Evolutionary conservation across 1,284 basidiomycete genomes (phyloP), one percentile per base, ranked within the genome.

Genomic region (Exobasidium cylindrosporum): DNA sequence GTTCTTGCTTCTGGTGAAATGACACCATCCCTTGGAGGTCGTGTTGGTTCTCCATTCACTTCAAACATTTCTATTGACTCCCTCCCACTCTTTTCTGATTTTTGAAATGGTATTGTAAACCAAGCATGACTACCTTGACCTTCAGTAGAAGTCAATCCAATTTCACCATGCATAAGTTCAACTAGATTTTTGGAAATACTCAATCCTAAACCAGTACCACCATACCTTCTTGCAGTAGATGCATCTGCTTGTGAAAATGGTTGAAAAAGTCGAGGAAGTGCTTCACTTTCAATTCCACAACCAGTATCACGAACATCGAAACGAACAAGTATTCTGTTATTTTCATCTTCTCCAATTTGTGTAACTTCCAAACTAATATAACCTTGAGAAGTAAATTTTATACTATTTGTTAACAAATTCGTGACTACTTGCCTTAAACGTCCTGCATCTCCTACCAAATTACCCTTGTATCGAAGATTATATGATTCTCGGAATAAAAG

Each of bases 301-400:
- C 80, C 80, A n/a, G 80, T 80, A 56, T 81, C 80, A 40, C 71
- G 66, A 7, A 81, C 70, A 46, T 77, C 69, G 56, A 79, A 80
- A n/a, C 68, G 69, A 5, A 78, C 72, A 31, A 68, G 61, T 3
- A 80, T 52, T n/a, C n/a, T n/a, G 35, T 59, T 66, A 29, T 66
- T 61, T 11, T 66, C 65, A 28, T 74, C 66, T 58, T 80, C 77
- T 31, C 59, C 65, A 1, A 72, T 64, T 50, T 72, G 68, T 53
- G 69, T 66, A 54, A 77, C 65, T 0, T 66, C 61, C n/a, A 81
- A 67, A 23, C 73, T 77, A 66, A 81, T 76, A 29, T 67, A 58
- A 44, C 81, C 81, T 0, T 54, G 28, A 26, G 73, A 64, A 13
- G 79, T 80, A 63, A 82, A 81, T 55, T 81, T 81, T 72, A 81